A percentile compares a stretch with the other conserved stretches of the same genome.
Evolutionary conservation across 306 rosid genomes (phyloP).

Genomic region (Cucurbita ficifolia): DNA sequence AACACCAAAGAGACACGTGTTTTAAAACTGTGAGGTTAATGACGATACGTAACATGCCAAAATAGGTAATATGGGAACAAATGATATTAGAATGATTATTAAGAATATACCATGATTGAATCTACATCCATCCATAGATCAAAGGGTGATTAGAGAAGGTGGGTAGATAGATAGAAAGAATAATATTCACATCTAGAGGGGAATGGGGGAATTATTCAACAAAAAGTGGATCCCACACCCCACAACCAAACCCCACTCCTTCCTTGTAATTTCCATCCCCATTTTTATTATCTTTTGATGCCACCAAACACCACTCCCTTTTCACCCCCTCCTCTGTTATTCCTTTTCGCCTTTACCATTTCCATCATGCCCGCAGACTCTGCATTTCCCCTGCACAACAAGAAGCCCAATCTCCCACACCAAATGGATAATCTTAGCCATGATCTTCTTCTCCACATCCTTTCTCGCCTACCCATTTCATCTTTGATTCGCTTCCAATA

Average conservation of each 20-base stretch:
- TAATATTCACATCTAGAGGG: too few relatives aligned
- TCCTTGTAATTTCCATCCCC: conserved; percentile 21
- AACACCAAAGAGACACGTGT: too few relatives aligned
- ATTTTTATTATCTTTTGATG: background rate
- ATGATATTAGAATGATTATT: too few relatives aligned
- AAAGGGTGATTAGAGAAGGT: background rate
- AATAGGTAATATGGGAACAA: too few relatives aligned
- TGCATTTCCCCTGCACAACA: background rate
- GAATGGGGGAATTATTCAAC: background rate
- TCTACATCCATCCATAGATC: too few relatives aligned
- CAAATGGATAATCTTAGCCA: conserved; percentile 14
- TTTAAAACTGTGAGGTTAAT: too few relatives aligned
- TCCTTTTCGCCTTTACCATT: background rate
- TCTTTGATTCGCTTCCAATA: conserved; percentile 18
- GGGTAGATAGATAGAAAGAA: background rate
- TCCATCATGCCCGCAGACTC: conserved; percentile 11
- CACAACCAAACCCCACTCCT: background rate
- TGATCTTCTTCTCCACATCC: conserved; percentile 10
- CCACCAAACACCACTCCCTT: background rate
- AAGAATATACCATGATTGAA: too few relatives aligned
- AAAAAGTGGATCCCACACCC: conserved; percentile 10
- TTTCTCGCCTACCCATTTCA: conserved; percentile 19
- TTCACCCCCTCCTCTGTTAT: background rate
- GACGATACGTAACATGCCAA: too few relatives aligned
- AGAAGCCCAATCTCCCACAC: conserved; percentile 1